These are phyloP conservation scores for Artomyces pyxidatus DNA, from an alignment of 768 basidiomycete genomes.

Conservation along the genomic window DNA sequence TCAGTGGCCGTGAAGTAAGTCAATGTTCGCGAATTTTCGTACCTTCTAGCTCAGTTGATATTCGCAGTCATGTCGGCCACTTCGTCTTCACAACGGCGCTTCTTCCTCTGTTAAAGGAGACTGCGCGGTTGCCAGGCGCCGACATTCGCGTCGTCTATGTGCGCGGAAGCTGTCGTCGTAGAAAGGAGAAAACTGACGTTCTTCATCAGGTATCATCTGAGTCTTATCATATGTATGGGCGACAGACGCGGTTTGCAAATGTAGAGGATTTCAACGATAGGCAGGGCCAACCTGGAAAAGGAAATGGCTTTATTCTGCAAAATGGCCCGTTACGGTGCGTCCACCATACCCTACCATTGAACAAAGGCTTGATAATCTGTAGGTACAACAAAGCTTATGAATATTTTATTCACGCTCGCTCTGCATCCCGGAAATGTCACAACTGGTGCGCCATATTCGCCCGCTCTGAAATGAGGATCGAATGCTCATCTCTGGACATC, in stretches of 20 bases:
- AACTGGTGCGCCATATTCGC: too few species aligned
- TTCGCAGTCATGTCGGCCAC: slow-evolving; percentile 22
- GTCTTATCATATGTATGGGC: neutral
- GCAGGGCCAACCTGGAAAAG: neutral
- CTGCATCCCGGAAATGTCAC: too few species aligned
- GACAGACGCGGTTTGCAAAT: neutral
- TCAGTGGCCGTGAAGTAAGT: slow-evolving; percentile 36
- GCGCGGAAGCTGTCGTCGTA: too few species aligned
- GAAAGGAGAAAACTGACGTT: slow-evolving; percentile 2
- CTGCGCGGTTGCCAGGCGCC: slow-evolving; percentile 19
- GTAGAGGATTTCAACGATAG: neutral
- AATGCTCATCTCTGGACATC: too few species aligned
- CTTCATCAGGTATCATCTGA: neutral
- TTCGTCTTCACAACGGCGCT: slow-evolving; percentile 23
- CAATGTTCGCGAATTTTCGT: neutral
- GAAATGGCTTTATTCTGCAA: neutral
- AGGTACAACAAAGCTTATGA: too few species aligned
- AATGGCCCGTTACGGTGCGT: neutral
- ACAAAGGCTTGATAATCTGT: too few species aligned
- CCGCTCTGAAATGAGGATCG: too few species aligned
- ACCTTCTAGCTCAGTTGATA: neutral
- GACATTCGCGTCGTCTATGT: slow-evolving; percentile 28
- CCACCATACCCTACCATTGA: too few species aligned
- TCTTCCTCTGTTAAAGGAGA: slow-evolving; percentile 24
- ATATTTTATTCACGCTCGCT: too few species aligned